Evolutionary conservation across 2,329 filamentous ascomycete genomes (phyloP), one percentile per base, ranked within the genome.

Genomic region (Emmonsiellopsis sp.): DNA sequence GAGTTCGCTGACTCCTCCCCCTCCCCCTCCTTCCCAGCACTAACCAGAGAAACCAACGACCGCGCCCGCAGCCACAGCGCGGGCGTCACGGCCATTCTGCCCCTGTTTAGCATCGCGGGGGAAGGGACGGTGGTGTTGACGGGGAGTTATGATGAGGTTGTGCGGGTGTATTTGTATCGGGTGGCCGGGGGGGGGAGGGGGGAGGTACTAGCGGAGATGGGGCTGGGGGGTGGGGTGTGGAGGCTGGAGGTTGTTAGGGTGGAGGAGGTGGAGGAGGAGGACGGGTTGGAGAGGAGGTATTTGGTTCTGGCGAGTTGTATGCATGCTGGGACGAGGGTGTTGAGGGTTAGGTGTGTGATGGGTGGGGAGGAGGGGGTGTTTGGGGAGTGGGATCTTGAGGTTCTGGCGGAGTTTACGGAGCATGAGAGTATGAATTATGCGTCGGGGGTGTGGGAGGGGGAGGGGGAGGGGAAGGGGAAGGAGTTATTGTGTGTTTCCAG

Each of bases 361-460:
- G 15, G 11, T 30, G n/a, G 54, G 31, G 58, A 55, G 34, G 51
- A 60, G 31, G 64, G 66, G 1, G 62, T 70, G 20, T 26, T 26
- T 1, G 66, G 69, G 57, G 55, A 71, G 53, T 89, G 85, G 79
- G 64, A 63, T 1, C 84, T 93, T 54, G 73, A 79, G 43, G 75
- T 92, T 1, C 60, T 91, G 46, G 84, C 79, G 0, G 79, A 78
- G 51, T 95, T 95, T 63, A 86, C 89, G 61, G 87, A 92, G 65
- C 90, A 96, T 66, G 77, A 87, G 71, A 95, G 89, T 67, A 95
- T 96, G 89, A 95, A 95, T 63, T 97, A 97, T 67, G 91, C 86
- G 6, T 88, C 86, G 61, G 90, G 91, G 69, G 62, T 69, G 20
- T 67, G 66, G 64, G 54, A n/a, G 52, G 50, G 5, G 41, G 30